These are phyloP conservation scores for Arabis alpina DNA, from an alignment of 345 rosid genomes.

Conservation along the genomic window DNA sequence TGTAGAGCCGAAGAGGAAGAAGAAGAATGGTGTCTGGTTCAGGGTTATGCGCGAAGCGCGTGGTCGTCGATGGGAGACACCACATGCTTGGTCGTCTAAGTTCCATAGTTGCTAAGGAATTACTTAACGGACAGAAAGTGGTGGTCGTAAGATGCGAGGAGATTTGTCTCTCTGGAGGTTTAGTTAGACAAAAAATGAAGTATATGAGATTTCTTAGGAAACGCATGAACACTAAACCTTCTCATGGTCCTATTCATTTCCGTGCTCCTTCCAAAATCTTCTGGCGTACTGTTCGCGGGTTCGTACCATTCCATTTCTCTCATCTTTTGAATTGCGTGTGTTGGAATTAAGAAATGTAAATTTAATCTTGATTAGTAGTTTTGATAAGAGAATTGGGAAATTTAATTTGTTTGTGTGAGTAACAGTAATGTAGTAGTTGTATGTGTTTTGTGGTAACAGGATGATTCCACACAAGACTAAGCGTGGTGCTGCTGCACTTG, in stretches of 20 bases:
- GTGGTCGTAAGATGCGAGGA: constrained; percentile 65
- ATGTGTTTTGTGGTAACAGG: constrained; percentile 17
- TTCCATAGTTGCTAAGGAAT: constrained; percentile 67
- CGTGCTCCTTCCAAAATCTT: constrained; percentile 80
- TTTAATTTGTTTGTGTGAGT: not conserved
- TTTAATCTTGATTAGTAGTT: too few relatives aligned
- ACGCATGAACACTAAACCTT: constrained; percentile 89
- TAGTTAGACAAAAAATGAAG: constrained; percentile 76
- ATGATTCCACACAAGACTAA: constrained; percentile 78
- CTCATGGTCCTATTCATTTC: constrained; percentile 87
- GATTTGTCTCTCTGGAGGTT: constrained; percentile 78
- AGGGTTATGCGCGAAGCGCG: constrained; percentile 61
- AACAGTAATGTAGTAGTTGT: not conserved
- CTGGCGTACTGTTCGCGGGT: constrained; percentile 82
- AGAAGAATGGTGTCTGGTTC: constrained; percentile 70
- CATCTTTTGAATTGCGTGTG: too few relatives aligned
- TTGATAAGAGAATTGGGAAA: too few relatives aligned
- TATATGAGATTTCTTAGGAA: constrained; percentile 74
- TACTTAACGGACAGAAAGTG: constrained; percentile 70
- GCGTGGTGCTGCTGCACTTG: constrained; percentile 65
- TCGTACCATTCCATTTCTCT: not conserved
- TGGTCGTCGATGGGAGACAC: constrained; percentile 74
- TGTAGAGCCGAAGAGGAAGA: not conserved
- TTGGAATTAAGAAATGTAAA: too few relatives aligned
- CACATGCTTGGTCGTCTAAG: constrained; percentile 75